These are phyloP conservation scores for Erythrobasidium hasegawianum DNA, from an alignment of 1,284 basidiomycete genomes.

Conservation along the genomic window DNA sequence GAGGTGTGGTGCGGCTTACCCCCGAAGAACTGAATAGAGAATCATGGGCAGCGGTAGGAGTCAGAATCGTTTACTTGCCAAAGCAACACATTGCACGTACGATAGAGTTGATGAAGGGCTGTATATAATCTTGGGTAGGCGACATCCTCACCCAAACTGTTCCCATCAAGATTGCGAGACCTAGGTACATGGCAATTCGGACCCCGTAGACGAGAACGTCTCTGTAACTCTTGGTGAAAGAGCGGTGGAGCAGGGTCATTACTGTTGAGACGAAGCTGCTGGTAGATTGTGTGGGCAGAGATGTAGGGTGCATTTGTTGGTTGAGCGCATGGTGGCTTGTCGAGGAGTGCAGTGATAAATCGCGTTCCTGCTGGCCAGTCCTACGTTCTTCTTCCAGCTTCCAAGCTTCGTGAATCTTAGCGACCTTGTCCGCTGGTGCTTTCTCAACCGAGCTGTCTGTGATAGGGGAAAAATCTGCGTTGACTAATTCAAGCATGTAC, in stretches of 20 bases:
- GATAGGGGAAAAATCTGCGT: constrained; percentile 40
- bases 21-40: too few relatives aligned
- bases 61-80: too few relatives aligned
- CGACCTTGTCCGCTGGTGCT: background rate
- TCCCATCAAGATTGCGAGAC: constrained; percentile 59
- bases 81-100: constrained; percentile 48
- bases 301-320: too few relatives aligned
- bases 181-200: constrained; percentile 59
- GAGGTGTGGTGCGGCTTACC: background rate
- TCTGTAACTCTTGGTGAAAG: constrained; percentile 42
- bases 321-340: too few relatives aligned
- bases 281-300: too few relatives aligned
- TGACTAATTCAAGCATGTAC: constrained; percentile 45
- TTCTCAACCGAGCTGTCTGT: too few relatives aligned
- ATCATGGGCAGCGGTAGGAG: too few relatives aligned
- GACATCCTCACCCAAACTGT: constrained; percentile 61
- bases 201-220: constrained; percentile 64
- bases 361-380: constrained; percentile 35
- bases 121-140: constrained; percentile 36
- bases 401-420: background rate
- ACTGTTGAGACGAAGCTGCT: constrained; percentile 27
- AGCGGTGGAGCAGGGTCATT: constrained; percentile 38
- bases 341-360: too few relatives aligned
- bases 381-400: constrained; percentile 36
- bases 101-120: constrained; percentile 5